Evolutionary conservation across 2,329 filamentous ascomycete genomes (phyloP), one percentile per base, ranked within the genome.

Genomic region (Beauveria medogensis): DNA sequence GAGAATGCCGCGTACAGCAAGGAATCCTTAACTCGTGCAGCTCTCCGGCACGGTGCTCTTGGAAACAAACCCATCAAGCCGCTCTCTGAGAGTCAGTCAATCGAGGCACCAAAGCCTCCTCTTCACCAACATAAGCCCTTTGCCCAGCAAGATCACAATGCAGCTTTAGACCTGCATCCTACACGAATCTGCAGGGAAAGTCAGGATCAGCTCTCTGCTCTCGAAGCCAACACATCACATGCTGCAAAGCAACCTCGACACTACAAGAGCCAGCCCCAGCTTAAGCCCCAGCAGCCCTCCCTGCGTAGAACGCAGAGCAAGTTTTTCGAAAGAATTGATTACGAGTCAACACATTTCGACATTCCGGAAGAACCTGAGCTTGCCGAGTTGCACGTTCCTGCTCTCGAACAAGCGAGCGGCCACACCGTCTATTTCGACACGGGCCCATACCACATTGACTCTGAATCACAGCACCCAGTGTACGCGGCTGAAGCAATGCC

Each of bases 231-330:
- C 28, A 22, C 60, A 47, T 62, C 50, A 30, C 44, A 64, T 22
- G 63, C 67, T 51, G 62, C 70, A 40, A 66, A 70, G 30, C 73
- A 75, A 58, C 74, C 76, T 62, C 79, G 80, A 40, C 80, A 83
- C 55, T 72, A 79, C 72, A 81, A 78, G 69, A 83, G 80, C 67
- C 81, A 83, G 69, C 81, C 81, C 12, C 75, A 78, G 59, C 73
- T 83, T 55, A 80, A 79, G 64, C 65, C 69, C 51, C 74, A 77
- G 59, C 73, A 72, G 55, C 77, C 73, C 22, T 69, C 67, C 46
- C 69, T 79, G 37, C 73, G 77, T 55, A 72, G 74, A 53, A 79
- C 76, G 1, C 77, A 80, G 63, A 79, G 78, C 72, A 76, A 73
- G 60, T 64, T 75, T 22, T 72, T 73, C 37, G 69, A 64, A 34